Evolutionary conservation across 768 basidiomycete species (phyloP), one percentile per base, ranked within the genome.

Genomic region (Gelatoporia subvermispora): DNA sequence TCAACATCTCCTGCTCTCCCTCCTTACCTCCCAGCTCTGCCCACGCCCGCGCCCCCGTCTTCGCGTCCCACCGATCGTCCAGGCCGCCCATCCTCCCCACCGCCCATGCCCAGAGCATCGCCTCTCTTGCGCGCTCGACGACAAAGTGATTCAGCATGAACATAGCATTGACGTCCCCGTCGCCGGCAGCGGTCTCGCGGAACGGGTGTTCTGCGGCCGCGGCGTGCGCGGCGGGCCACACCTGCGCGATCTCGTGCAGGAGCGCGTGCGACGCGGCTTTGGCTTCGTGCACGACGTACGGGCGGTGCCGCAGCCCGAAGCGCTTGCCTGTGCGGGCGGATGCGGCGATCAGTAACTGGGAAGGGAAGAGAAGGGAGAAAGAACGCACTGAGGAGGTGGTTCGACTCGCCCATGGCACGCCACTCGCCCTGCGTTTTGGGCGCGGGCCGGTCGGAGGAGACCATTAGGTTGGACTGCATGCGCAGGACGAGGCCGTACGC

Each of bases 201-300:
- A 70, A 72, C 17, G 58, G 58, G 48, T 67, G 66, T 13, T 52
- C 37, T 15, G 63, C 64, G 15, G 68, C 63, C 23, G 52, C 48
- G n/a, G 57, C 59, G 54, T 71, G 53, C 45, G 62, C 60, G 11
- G 49, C 52, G 1, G 60, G 53, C 50, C 64, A 73, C 20, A 67
- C 60, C 18, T 54, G 40, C 16, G 63, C 61, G 31, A 64, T 47
- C 52, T 74, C 73, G 42, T 59, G 60, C 36, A 71, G 50, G 18
- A 73, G 40, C 0, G 71, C 55, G 8, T 58, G 41, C 18, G 68
- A 66, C 11, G 69, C 53, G 1, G 65, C 49, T 38, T 70, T 70
- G 21, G 68, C 70, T 34, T 67, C 65, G 62, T 74, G 73, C 5
- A 65, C 60, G 45, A 70, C 62, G 53, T 74, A 74, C 0, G 71